These are phyloP conservation scores for Melampsora larici-populina DNA, from an alignment of 1,284 basidiomycete species.

Conservation along the genomic window DNA sequence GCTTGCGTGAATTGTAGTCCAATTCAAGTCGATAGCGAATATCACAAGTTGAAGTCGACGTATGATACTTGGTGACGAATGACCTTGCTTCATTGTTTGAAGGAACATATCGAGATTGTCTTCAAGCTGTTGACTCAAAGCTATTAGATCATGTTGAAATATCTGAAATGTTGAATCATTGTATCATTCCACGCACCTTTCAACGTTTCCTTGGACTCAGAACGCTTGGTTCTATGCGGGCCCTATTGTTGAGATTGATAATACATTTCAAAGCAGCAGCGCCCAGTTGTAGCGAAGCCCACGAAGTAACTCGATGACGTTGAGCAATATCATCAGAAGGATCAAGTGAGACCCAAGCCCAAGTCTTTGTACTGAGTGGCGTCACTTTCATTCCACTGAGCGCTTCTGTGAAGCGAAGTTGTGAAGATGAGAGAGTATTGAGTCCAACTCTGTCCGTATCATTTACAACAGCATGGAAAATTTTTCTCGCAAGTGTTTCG, in stretches of 20 bases:
- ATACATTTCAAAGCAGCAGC: conserved; percentile 26
- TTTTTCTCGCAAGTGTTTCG: conserved; percentile 16
- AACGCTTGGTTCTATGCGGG: not conserved
- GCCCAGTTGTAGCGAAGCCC: conserved; percentile 29
- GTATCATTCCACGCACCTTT: conserved; percentile 22
- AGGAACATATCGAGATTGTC: conserved; percentile 31
- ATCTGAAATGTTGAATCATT: not conserved
- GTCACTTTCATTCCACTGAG: not conserved
- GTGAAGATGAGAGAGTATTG: conserved; percentile 6
- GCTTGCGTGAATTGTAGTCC: conserved; percentile 62
- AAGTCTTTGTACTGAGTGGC: conserved; percentile 22
- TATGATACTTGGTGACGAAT: conserved; percentile 50
- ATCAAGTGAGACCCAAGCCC: conserved; percentile 18
- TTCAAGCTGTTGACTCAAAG: conserved; percentile 28
- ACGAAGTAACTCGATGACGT: conserved; percentile 20
- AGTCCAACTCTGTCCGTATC: conserved; percentile 18
- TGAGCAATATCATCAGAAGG: conserved; percentile 8
- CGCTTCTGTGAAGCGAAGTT: conserved; percentile 22
- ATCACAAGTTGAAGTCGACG: conserved; percentile 73
- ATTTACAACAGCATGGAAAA: conserved; percentile 11
- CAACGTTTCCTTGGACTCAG: conserved; percentile 29
- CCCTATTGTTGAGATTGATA: not conserved
- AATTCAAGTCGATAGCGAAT: conserved; percentile 77
- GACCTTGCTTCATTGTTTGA: conserved; percentile 21
- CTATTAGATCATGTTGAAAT: not conserved